Evolutionary conservation across 192 early-diverging fungal species (phyloP), one percentile per base, ranked within the genome.

Genomic region (Coemansia sp.): DNA sequence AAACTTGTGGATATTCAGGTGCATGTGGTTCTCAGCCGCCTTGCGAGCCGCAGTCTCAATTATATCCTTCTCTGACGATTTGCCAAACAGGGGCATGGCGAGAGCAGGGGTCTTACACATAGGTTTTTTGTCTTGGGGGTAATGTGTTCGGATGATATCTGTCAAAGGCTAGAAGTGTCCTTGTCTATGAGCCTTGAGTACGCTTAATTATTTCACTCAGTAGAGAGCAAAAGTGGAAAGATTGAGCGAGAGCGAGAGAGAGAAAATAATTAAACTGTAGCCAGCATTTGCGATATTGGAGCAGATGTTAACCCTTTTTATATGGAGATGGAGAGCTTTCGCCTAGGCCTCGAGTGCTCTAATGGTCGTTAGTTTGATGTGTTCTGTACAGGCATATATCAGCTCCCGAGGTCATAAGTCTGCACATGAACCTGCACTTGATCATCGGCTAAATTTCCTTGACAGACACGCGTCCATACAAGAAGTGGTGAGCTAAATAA

Each of bases 11-110:
- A 61, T 61, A 38, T 40, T 61, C 3, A 61, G 11, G n/a, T 61
- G 59, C 59, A 61, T 61, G 38, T 61, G 38, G 59, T 61, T 40
- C 35, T 61, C 38, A n/a, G 59, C 59, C 10, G 59, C 59, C 59
- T 61, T 61, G 35, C 59, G 33, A 40, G 59, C 59, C 13, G 59
- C 32, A 7, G 59, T 16, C 21, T 61, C 59, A 4, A 61, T 61
- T 10, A 23, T 23, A 8, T 21, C 37, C 21, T 40, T 37, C 1
- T 40, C 38, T 2, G 59, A 39, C 21, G 59, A 37, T 19, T 37
- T 61, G 2, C 35, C 59, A 37, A 40, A 23, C 6, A 40, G 11
- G 3, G 19, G 37, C 59, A 39, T 61, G 11, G 13, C 11, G 2
- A 30, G 8, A 33, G 35, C 37, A n/a, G 55, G 55, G 14, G 55